phyloP scores from a whole-genome alignment of 192 early-diverging fungal genomes.

The Coemansia sp. region DNA sequence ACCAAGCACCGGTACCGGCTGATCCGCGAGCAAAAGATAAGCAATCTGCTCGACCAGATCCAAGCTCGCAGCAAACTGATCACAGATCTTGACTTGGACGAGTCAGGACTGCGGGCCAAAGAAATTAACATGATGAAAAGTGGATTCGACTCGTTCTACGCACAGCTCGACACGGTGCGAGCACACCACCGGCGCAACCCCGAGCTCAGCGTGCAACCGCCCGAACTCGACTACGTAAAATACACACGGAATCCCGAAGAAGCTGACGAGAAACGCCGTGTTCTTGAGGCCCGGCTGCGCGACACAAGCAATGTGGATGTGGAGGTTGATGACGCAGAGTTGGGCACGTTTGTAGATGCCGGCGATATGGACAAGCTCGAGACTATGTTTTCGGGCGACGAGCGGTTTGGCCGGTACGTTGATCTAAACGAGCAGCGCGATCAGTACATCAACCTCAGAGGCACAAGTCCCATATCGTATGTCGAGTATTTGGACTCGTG shows the following conservation, averaged over 20 bases:
- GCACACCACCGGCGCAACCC: slow-evolving; percentile 77
- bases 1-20: slow-evolving; percentile 83
- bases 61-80: slow-evolving; percentile 64
- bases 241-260: slow-evolving; percentile 51
- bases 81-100: slow-evolving; percentile 67
- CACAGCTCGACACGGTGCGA: slow-evolving; percentile 76
- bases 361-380: slow-evolving; percentile 62
- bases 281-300: slow-evolving; percentile 16
- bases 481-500: slow-evolving; percentile 59
- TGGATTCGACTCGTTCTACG: slow-evolving; percentile 85
- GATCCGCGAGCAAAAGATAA: slow-evolving; percentile 77
- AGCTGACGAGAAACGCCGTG: slow-evolving; percentile 50
- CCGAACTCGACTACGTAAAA: slow-evolving; percentile 76
- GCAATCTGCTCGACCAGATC: slow-evolving; percentile 68
- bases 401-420: slow-evolving; percentile 77
- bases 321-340: not conserved
- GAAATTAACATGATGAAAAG: slow-evolving; percentile 72
- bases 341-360: slow-evolving; percentile 33
- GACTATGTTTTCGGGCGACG: slow-evolving; percentile 91
- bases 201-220: slow-evolving; percentile 71
- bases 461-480: slow-evolving; percentile 45
- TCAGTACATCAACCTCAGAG: slow-evolving; percentile 76
- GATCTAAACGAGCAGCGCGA: slow-evolving; percentile 81
- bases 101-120: slow-evolving; percentile 63
- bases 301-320: slow-evolving; percentile 1